Conservation (phyloP, 257 asterid species). For the Solanum arcanum region DNA sequence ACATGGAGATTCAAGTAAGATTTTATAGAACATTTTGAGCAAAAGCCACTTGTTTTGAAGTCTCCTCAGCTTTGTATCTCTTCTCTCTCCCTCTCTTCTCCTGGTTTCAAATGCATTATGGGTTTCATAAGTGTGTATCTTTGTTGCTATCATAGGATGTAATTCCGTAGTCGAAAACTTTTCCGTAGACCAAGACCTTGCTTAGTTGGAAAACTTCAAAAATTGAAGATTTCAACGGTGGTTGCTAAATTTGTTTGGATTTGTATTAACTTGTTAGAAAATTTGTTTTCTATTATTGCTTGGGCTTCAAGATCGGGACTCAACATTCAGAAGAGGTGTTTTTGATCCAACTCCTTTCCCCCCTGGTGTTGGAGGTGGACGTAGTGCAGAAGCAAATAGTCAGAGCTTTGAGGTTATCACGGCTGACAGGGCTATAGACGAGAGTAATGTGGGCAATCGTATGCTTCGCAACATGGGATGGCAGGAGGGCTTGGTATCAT, state of each 20-base stretch:
- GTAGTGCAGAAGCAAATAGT: constrained; percentile 48
- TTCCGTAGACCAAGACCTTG: constrained; percentile 25
- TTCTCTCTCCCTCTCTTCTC: not conserved
- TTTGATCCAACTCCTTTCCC: constrained; percentile 95
- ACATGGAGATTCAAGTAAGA: constrained; percentile 85
- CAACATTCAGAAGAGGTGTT: constrained; percentile 59
- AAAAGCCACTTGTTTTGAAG: not conserved
- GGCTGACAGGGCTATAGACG: constrained; percentile 84
- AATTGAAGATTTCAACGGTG: constrained; percentile 48
- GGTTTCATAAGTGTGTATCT: not conserved
- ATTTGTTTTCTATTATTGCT: constrained; percentile 49
- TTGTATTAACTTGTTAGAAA: constrained; percentile 63
- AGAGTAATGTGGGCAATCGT: constrained; percentile 89
- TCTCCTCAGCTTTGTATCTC: not conserved
- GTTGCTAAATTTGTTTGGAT: constrained; percentile 40
- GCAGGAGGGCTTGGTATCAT: constrained; percentile 99
- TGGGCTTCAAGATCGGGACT: constrained; percentile 73
- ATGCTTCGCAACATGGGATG: constrained; percentile 99
- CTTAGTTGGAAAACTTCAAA: constrained; percentile 27
- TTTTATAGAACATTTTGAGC: constrained; percentile 2
- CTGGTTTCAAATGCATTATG: not conserved
- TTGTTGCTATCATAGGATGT: constrained; percentile 8
- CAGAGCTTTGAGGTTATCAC: constrained; percentile 85
- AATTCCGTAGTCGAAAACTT: constrained; percentile 19
- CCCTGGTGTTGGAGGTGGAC: constrained; percentile 98